Evolutionary conservation across 2,329 filamentous ascomycete genomes (phyloP), one percentile per base, ranked within the genome.

Genomic region (Trichocomaceae sp.): DNA sequence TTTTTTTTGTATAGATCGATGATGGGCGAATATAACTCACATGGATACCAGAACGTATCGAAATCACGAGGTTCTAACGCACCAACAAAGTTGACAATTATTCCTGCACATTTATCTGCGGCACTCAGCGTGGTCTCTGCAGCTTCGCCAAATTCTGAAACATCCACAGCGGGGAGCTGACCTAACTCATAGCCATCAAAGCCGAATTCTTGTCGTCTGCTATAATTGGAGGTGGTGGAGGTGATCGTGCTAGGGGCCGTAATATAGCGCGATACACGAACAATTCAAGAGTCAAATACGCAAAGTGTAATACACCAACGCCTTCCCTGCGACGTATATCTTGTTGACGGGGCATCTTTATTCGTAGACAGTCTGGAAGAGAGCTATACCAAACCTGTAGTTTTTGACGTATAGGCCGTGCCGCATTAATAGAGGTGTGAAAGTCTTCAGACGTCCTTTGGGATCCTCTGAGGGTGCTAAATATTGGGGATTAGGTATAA

Each of bases 191-290:
- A 33, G 2, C 52, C 52, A 41, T 55, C 52, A 23, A 23, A 50
- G 13, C 52, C 52, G 47, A 9, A 29, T 12, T 31, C 10, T 47
- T 55, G 19, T 55, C 47, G 31, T 55, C 52, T 4, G 52, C 26
- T 45, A 55, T 20, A 2, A 50, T 55, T 44, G 52, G 52, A 5
- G 52, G 52, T n/a, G 52, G 52, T 3, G 52, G 52, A 20, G 52
- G 52, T 2, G 52, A 55, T 22, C 47, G 52, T 15, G 65, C 15
- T 45, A 55, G 23, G 7, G 52, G 52, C 2, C 52, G 37, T 46
- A 71, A 59, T 46, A 71, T 62, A 0, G 68, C 68, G 23, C 69
- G 68, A 54, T 70, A 70, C 2, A 69, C 61, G 37, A 64, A 69
- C 3, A 71, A 57, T n/a, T 67, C 67, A 1, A 69, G 61, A n/a